phyloP scores from a whole-genome alignment of 2,329 filamentous ascomycete species.

The Thelonectria discophora region DNA sequence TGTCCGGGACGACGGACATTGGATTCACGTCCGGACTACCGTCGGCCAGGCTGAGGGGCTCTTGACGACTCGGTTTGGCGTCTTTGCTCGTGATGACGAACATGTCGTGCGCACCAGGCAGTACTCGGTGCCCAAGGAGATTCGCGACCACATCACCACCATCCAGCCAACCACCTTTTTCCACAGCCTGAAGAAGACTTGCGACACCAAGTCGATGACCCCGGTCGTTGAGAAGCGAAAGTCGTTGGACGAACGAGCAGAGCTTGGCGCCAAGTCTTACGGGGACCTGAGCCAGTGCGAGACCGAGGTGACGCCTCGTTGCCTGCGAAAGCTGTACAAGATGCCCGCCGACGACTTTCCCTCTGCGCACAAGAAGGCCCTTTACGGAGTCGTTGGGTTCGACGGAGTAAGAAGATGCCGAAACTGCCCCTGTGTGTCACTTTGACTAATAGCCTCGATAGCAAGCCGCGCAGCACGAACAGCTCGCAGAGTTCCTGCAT shows the following conservation, averaged over 20 bases:
- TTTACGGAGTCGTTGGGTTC: slow-evolving; percentile 67
- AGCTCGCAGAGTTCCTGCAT: slow-evolving; percentile 65
- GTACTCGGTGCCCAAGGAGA: slow-evolving; percentile 51
- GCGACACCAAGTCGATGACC: background rate
- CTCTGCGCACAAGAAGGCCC: slow-evolving; percentile 67
- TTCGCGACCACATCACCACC: slow-evolving; percentile 49
- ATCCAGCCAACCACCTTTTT: slow-evolving; percentile 59
- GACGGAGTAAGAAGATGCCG: slow-evolving; percentile 43
- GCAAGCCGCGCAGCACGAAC: slow-evolving; percentile 61
- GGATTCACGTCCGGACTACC: slow-evolving; percentile 54
- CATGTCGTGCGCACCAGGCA: slow-evolving; percentile 51
- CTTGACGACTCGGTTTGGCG: slow-evolving; percentile 56
- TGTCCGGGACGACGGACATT: slow-evolving; percentile 48
- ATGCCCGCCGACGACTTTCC: slow-evolving; percentile 56
- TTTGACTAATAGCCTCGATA: slow-evolving; percentile 25
- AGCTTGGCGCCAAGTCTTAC: background rate
- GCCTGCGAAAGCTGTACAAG: slow-evolving; percentile 56
- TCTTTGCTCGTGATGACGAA: slow-evolving; percentile 50
- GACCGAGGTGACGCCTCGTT: slow-evolving; percentile 53
- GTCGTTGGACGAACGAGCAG: background rate
- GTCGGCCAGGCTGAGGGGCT: slow-evolving; percentile 54
- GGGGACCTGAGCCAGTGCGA: slow-evolving; percentile 46
- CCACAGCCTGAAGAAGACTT: background rate
- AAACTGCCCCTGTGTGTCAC: background rate
- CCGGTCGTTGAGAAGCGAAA: background rate